Evolutionary conservation across 495 filamentous ascomycete species (phyloP).

Genomic region (Talaromyces thailandensis): DNA sequence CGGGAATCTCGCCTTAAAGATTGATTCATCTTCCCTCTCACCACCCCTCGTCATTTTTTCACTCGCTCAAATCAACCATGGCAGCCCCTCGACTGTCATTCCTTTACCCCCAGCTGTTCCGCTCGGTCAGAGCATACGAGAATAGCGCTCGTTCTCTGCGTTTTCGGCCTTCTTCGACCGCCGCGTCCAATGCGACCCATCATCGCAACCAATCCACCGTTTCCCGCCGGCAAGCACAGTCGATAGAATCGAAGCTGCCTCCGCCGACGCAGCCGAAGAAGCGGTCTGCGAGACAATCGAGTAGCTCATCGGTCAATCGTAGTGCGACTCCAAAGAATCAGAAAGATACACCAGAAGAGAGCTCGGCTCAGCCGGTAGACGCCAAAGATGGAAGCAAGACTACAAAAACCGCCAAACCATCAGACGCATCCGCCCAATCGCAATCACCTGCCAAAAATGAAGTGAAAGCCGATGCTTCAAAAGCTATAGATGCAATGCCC

Average conservation of each 20-base stretch:
- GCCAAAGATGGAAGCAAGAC: constrained; percentile 4
- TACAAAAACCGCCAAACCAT: constrained; percentile 16
- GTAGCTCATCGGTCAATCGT: constrained; percentile 13
- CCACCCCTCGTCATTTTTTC: background rate
- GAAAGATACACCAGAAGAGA: constrained; percentile 5
- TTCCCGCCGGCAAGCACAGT: constrained; percentile 42
- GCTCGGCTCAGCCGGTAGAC: constrained; percentile 7
- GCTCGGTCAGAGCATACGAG: constrained; percentile 29
- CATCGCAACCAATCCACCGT: constrained; percentile 32
- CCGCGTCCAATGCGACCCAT: constrained; percentile 32
- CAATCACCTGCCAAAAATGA: constrained; percentile 17
- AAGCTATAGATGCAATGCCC: constrained; percentile 6
- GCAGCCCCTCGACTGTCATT: constrained; percentile 60
- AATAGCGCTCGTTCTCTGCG: constrained; percentile 23
- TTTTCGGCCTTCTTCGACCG: constrained; percentile 9
- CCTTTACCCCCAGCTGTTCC: constrained; percentile 63
- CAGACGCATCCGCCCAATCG: constrained; percentile 17
- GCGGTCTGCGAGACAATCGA: constrained; percentile 11
- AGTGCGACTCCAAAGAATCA: constrained; percentile 12
- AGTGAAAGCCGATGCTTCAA: constrained; percentile 12
- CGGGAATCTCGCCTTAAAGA: background rate
- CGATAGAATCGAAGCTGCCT: constrained; percentile 35
- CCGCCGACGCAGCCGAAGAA: constrained; percentile 25
- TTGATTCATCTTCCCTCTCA: background rate
- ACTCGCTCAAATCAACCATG: constrained; percentile 36